Evolutionary conservation across 2,329 filamentous ascomycete genomes (phyloP).

Genomic region (Diplocarpon rosae): DNA sequence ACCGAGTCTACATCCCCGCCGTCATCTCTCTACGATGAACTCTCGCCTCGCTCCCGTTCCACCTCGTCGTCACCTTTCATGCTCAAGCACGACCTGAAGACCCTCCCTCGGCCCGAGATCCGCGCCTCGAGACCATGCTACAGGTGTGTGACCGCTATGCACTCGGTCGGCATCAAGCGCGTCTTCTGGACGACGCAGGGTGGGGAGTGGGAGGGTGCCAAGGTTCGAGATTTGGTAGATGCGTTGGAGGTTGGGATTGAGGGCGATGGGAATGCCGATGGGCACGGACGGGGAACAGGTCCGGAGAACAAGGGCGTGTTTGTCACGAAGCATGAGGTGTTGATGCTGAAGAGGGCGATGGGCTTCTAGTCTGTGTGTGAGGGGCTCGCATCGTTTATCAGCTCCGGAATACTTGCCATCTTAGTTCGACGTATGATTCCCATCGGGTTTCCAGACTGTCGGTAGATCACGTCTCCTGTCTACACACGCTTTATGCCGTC

Average conservation of each 20-base stretch:
- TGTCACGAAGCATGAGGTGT: slow-evolving; percentile 41
- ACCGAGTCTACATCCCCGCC: background rate
- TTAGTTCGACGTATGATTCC: too few species aligned
- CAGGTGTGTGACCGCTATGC: slow-evolving; percentile 40
- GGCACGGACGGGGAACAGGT: too few species aligned
- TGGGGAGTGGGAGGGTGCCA: slow-evolving; percentile 40
- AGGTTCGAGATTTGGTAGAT: slow-evolving; percentile 38
- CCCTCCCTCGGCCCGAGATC: slow-evolving; percentile 9
- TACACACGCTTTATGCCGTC: too few species aligned
- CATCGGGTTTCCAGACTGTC: too few species aligned
- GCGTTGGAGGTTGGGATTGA: slow-evolving; percentile 29
- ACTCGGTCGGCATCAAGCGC: slow-evolving; percentile 39
- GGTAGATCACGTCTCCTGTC: too few species aligned
- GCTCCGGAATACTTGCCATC: too few species aligned
- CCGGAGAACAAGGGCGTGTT: slow-evolving; percentile 30
- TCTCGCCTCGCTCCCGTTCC: slow-evolving; percentile 22
- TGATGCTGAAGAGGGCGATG: slow-evolving; percentile 32
- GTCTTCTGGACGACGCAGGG: slow-evolving; percentile 40
- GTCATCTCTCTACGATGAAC: slow-evolving; percentile 37
- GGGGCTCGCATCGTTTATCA: background rate
- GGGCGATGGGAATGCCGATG: slow-evolving; percentile 32
- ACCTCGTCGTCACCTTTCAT: slow-evolving; percentile 1
- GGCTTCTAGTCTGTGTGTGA: slow-evolving; percentile 8
- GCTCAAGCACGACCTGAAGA: background rate
- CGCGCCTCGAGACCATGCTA: slow-evolving; percentile 38